phyloP scores from a whole-genome alignment of 176 grass and related monocot species.

The Triticum turgidum region DNA sequence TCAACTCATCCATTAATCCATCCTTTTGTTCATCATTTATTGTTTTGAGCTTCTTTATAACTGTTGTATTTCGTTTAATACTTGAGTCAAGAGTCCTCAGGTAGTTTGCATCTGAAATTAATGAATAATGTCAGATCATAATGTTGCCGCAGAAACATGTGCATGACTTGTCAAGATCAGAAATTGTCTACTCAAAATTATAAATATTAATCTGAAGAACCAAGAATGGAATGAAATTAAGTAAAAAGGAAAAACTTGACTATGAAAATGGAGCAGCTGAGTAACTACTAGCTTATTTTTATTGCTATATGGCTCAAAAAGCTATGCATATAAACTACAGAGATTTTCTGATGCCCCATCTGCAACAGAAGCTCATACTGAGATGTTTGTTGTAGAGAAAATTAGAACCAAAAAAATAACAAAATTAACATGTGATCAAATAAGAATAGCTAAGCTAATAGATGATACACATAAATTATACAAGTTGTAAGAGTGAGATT shows the following conservation, averaged over 20 bases:
- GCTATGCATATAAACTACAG: not conserved
- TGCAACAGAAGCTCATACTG: slow-evolving; percentile 1
- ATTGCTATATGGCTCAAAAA: not conserved
- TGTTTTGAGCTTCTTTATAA: slow-evolving; percentile 96
- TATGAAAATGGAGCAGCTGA: slow-evolving; percentile 9
- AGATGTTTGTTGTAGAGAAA: not conserved
- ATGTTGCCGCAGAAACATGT: slow-evolving; percentile 1
- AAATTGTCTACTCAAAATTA: not conserved
- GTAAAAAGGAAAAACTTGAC: not conserved
- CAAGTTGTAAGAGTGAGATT: not conserved
- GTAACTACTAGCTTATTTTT: slow-evolving; percentile 1
- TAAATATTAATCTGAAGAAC: slow-evolving; percentile 24
- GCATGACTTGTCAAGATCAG: not conserved
- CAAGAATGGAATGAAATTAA: not conserved
- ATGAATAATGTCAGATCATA: slow-evolving; percentile 36
- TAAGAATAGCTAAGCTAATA: not conserved
- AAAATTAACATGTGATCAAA: slow-evolving; percentile 14
- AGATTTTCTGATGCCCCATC: slow-evolving; percentile 3
- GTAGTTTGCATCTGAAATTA: slow-evolving; percentile 78
- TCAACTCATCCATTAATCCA: slow-evolving; percentile 83
- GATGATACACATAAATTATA: not conserved
- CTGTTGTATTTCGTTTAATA: slow-evolving; percentile 84
- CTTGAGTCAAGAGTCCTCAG: slow-evolving; percentile 95
- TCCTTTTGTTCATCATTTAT: slow-evolving; percentile 95
- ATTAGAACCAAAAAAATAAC: not conserved